Percentiles rank a stretch among this genome's conserved stretches.
These are phyloP conservation scores for Mycena floridula DNA, from an alignment of 768 basidiomycete genomes.

Conservation along the genomic window DNA sequence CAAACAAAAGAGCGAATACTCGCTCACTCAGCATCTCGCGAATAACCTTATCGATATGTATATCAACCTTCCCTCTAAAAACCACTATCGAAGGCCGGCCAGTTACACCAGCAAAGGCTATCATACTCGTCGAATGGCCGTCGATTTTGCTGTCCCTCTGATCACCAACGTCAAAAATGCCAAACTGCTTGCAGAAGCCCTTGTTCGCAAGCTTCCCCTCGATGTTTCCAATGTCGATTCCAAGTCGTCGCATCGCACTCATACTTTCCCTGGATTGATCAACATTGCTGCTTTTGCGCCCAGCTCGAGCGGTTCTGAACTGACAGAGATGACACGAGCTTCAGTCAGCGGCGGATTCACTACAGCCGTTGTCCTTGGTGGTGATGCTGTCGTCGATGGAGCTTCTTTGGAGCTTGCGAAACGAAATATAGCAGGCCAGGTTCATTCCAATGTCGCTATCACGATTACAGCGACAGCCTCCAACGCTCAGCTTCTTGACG, in stretches of 20 bases:
- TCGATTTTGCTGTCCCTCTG: conserved; percentile 95
- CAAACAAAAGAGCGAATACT: conserved; percentile 94
- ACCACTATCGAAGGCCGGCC: conserved; percentile 93
- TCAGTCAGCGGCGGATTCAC: conserved; percentile 90
- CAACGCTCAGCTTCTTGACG: conserved; percentile 60
- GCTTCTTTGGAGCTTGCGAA: conserved; percentile 65
- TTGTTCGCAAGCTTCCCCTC: conserved; percentile 83
- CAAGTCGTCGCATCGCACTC: conserved; percentile 89
- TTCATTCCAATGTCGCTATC: conserved; percentile 87
- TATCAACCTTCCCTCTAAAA: conserved; percentile 98
- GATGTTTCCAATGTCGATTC: conserved; percentile 88
- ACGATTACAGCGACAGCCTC: conserved; percentile 67
- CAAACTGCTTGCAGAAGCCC: conserved; percentile 90
- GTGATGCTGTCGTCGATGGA: conserved; percentile 67
- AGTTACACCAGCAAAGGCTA: conserved; percentile 98
- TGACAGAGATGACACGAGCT: conserved; percentile 67
- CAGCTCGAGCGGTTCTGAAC: conserved; percentile 55
- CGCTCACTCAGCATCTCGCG: conserved; percentile 91
- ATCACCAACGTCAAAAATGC: conserved; percentile 99
- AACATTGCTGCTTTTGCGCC: conserved; percentile 88
- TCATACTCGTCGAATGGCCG: conserved; percentile 94
- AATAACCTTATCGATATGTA: conserved; percentile 99
- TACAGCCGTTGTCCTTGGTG: conserved; percentile 71
- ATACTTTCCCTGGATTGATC: conserved; percentile 88
- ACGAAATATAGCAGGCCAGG: conserved; percentile 50